Evolutionary conservation across 208 protist species (phyloP).

Genomic region (Acanthamoeba triangularis): DNA sequence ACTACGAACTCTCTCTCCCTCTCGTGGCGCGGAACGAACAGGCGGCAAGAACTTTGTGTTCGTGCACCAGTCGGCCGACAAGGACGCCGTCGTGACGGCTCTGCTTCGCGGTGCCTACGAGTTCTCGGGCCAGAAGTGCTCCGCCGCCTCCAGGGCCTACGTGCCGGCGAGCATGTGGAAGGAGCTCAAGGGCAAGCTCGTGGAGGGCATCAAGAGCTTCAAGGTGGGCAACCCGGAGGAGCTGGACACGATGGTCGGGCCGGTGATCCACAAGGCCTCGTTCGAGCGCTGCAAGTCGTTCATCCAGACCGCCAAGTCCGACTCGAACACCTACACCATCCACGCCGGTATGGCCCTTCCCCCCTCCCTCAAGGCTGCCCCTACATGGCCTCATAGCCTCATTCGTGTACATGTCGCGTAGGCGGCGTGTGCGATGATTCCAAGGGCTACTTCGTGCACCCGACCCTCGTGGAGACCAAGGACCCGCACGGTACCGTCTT

Average conservation of each 20-base stretch:
- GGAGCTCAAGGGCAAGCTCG: conserved; percentile 93
- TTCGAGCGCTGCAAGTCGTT: conserved; percentile 96
- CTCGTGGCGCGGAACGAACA: background rate
- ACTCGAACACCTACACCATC: conserved; percentile 86
- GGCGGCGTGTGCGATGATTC: conserved; percentile 85
- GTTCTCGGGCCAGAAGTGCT: conserved; percentile 99
- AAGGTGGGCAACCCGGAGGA: conserved; percentile 87
- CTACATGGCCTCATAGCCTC: background rate
- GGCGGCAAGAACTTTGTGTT: conserved; percentile 98
- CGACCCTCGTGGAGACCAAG: conserved; percentile 96
- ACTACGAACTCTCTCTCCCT: background rate
- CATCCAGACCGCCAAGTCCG: conserved; percentile 96
- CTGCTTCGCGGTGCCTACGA: conserved; percentile 97
- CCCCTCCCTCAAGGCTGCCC: too few relatives aligned
- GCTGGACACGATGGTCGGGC: conserved; percentile 94
- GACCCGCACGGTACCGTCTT: conserved; percentile 91
- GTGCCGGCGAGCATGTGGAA: conserved; percentile 95
- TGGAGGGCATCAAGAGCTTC: conserved; percentile 93
- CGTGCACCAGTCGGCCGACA: conserved; percentile 95
- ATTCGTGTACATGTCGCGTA: background rate
- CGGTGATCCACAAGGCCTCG: conserved; percentile 97
- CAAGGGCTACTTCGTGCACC: conserved; percentile 95
- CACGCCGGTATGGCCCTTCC: conserved; percentile 80
- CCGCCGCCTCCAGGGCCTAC: conserved; percentile 92
- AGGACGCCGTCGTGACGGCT: conserved; percentile 92